These are phyloP conservation scores for Botrytis squamosa DNA, from an alignment of 2,329 filamentous ascomycete genomes.

Conservation along the genomic window DNA sequence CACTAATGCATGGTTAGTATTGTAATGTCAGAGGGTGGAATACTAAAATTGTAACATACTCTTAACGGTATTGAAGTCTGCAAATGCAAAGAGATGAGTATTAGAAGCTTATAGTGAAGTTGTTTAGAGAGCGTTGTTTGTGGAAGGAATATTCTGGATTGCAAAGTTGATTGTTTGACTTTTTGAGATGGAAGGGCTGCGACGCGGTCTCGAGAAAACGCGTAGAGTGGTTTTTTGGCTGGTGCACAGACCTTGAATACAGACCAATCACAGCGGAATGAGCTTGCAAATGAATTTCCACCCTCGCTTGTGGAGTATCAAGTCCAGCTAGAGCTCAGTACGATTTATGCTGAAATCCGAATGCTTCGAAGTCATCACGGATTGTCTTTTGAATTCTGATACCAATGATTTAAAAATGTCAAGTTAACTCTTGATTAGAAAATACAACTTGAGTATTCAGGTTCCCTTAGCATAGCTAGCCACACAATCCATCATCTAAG, in stretches of 20 bases:
- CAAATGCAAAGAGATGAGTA: neutral
- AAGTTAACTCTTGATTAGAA: too few species aligned
- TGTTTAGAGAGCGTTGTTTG: neutral
- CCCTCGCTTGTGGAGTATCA: neutral
- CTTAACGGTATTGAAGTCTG: constrained; percentile 1
- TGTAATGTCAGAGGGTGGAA: neutral
- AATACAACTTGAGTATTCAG: too few species aligned
- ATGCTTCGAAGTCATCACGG: too few species aligned
- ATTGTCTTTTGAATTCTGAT: too few species aligned
- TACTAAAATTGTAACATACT: neutral
- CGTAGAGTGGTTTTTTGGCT: constrained; percentile 22
- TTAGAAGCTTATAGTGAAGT: neutral
- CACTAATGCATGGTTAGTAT: constrained; percentile 48
- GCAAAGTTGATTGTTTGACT: constrained; percentile 16
- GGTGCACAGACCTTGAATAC: neutral
- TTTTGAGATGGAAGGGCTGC: constrained; percentile 13
- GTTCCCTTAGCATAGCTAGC: too few species aligned
- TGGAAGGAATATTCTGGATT: constrained; percentile 7
- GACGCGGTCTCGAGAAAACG: constrained; percentile 22
- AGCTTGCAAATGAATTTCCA: neutral
- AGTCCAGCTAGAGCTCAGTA: neutral
- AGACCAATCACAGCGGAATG: constrained; percentile 1
- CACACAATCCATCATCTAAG: too few species aligned
- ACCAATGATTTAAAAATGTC: too few species aligned
- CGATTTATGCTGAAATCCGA: neutral